Base-by-base conservation (phyloP, 1,284 basidiomycete species). In the Ceratobasidium sp. region DNA sequence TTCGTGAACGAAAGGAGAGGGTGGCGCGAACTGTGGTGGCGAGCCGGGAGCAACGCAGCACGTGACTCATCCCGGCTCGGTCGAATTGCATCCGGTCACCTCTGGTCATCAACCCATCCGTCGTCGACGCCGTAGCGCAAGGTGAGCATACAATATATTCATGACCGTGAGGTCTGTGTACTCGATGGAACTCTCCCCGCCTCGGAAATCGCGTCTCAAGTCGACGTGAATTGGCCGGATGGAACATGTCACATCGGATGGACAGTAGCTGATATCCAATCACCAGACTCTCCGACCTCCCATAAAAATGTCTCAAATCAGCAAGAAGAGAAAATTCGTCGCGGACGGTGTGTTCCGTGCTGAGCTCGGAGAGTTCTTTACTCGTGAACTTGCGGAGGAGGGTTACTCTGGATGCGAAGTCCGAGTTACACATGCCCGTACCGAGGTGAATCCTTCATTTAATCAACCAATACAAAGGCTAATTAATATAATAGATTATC, bases 321-420 rank as follows among this genome's bases (percentile, higher is more conserved):
- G 89, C 85, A 96, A 96, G 85, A 95, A 94, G 85, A 89, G 93
- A 85, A 96, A 83, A 89, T 98, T 98, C 79, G 93, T 98, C 78
- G 95, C 95, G 73, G 96, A 98, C 80, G 94, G 94, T 89, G 95
- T 97, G 71, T 97, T 97, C 88, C 94, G 94, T 80, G 95, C 96
- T 77, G 95, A 98, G 83, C 88, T 98, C 79, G 95, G 94, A 80
- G 96, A 98, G 82, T 98, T 98, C 87, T 97, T 96, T 85, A 97
- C 93, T 74, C 94, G 96, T 76, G 96, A 99, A 83, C 93, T 99
- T 78, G 93, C 96, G 71, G 96, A 97, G 83, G 97, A 99, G 84
- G 97, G 97, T 77, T 99, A 99, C 88, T 98, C 97, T 81, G 97
- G 97, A 72, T 99, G 97, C 81, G 97, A 99, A 84, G 97, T 99